Conservation (phyloP, 2,329 filamentous ascomycete genomes). For the Moelleriella libera region DNA sequence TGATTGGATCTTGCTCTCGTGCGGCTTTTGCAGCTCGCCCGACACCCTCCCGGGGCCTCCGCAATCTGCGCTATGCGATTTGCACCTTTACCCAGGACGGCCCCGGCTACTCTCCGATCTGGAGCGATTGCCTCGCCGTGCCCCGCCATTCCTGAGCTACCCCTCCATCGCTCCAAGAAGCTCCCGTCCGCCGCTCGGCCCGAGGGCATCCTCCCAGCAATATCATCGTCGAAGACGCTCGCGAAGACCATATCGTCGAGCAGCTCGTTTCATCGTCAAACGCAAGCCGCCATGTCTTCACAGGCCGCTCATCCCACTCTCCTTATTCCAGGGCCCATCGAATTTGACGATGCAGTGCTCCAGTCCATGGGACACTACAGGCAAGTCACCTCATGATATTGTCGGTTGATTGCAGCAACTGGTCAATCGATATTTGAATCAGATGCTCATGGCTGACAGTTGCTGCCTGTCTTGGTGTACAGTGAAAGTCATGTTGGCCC, state of each 20-base stretch:
- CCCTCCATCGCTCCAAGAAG: constrained; percentile 1
- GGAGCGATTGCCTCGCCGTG: not conserved
- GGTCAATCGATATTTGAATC: not conserved
- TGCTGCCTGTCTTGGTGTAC: constrained; percentile 2
- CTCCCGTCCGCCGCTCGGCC: not conserved
- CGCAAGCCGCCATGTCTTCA: constrained; percentile 37
- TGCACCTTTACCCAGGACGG: no score
- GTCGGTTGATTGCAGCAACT: not conserved
- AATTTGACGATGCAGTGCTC: constrained; percentile 94
- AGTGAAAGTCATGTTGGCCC: constrained; percentile 91
- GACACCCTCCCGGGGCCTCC: no score
- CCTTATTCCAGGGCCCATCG: constrained; percentile 93
- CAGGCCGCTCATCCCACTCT: constrained; percentile 55
- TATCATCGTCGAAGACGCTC: not conserved
- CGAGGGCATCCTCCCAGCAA: not conserved
- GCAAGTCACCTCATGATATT: constrained; percentile 26
- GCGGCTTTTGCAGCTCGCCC: no score
- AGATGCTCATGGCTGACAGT: not conserved
- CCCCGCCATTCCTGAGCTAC: constrained; percentile 2
- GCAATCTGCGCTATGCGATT: no score
- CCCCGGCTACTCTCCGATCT: not conserved
- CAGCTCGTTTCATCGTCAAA: not conserved
- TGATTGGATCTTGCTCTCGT: no score
- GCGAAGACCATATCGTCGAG: not conserved
- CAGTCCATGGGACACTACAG: constrained; percentile 92